Evolutionary conservation across 805 yeast genomes (phyloP).

Genomic region (Starmerella riodocensis): DNA sequence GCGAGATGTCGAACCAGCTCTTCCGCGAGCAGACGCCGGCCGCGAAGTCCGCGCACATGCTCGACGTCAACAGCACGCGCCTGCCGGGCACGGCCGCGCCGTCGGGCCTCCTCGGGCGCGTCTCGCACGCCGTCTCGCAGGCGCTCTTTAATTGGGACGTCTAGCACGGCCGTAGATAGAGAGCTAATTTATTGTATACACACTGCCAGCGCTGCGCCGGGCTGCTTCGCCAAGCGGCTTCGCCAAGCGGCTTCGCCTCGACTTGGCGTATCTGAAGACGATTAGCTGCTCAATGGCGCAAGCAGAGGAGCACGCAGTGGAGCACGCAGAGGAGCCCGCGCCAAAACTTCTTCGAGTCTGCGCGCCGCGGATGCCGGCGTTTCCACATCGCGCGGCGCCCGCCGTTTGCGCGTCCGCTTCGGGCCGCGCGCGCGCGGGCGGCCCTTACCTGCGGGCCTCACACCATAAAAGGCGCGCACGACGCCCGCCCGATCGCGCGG

Average conservation of each 20-base stretch:
- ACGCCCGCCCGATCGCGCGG: too few relatives aligned
- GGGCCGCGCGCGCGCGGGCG: too few relatives aligned
- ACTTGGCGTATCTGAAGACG: background rate
- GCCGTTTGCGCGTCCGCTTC: too few relatives aligned
- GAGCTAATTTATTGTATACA: background rate
- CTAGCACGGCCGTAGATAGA: conserved; percentile 13
- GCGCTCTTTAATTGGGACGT: conserved; percentile 47
- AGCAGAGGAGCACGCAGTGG: background rate
- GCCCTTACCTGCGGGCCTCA: too few relatives aligned
- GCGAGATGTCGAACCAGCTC: conserved; percentile 1
- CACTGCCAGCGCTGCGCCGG: too few relatives aligned
- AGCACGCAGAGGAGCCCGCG: background rate
- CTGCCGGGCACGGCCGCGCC: conserved; percentile 4
- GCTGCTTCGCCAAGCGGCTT: too few relatives aligned
- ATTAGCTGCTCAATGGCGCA: background rate
- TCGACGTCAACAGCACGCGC: conserved; percentile 5
- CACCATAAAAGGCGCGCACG: too few relatives aligned
- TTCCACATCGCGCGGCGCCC: too few relatives aligned
- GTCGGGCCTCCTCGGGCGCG: conserved; percentile 14
- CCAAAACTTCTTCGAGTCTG: too few relatives aligned
- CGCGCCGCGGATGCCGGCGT: too few relatives aligned
- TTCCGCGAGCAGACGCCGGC: conserved; percentile 3
- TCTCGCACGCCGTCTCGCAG: conserved; percentile 31
- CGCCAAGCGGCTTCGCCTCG: too few relatives aligned
- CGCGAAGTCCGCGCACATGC: background rate